Base-by-base conservation (phyloP, 1,284 basidiomycete species). In the Moesziomyces aphidis region DNA sequence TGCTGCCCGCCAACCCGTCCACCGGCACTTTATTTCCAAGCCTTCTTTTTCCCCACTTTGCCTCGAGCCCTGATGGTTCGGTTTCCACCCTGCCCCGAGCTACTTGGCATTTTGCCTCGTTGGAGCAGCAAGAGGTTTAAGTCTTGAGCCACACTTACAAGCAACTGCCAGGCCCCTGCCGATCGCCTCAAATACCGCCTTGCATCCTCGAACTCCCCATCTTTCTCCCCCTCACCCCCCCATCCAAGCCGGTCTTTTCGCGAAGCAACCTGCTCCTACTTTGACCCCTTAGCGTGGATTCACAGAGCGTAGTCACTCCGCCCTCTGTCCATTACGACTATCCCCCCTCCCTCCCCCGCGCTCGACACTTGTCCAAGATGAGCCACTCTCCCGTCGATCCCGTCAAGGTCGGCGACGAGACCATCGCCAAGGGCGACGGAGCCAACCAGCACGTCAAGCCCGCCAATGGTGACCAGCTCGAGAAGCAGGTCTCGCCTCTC, bases 401-500 rank as follows among this genome's bases (percentile, higher is more conserved):
- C 26, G 59, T 55, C 61, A 60, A 70, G 49, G n/a, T 51, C 24
- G 54, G 47, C 60, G 50, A 49, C 46, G 51, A 62, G 26, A 21
- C 53, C 52, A 60, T 56, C 34, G 26, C 55, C 61, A 69, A 65
- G 50, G 61, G 47, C 45, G 61, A 64, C 22, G 60, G 63, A 48
- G 31, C 53, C 44, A 31, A 22, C 17, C 36, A 64, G 54, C 55
- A 49, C 7, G 58, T 61, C 63, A 71, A 71, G 62, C 47, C 61
- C 39, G 61, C 55, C 42, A 42, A 56, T 42, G 54, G 28, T 23
- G 47, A 34, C 28, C 53, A 64, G 52, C 54, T 76, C 51, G 69
- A 72, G 56, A 69, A 76, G 64, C 73, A 76, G 42, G 21, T 76
- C 49, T 58, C 54, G 43, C 60, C 52, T 8, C 49, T 51, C 15